Evolutionary conservation across 331 rosid genomes (phyloP).

Genomic region (Telfairia occidentalis): DNA sequence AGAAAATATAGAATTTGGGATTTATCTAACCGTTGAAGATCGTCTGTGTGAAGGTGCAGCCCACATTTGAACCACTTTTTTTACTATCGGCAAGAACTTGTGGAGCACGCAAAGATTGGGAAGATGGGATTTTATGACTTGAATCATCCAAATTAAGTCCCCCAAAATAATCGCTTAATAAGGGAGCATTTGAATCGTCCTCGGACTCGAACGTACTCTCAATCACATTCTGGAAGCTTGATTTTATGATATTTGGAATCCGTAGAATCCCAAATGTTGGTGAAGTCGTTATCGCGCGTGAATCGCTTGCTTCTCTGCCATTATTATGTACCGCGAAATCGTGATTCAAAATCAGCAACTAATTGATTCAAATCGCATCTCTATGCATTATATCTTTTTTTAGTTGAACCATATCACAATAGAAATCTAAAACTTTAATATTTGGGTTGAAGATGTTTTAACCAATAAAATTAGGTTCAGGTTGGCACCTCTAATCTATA

Average conservation of each 20-base stretch:
- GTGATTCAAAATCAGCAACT: neutral
- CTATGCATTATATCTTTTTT: no score
- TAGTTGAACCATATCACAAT: no score
- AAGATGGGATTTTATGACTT: conserved; percentile 13
- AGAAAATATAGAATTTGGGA: neutral
- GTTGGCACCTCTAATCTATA: no score
- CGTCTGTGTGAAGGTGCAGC: conserved; percentile 71
- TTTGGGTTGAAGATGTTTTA: no score
- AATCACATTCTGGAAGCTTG: conserved; percentile 31
- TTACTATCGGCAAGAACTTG: no score
- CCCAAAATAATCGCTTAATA: conserved; percentile 28
- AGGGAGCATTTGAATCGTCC: conserved; percentile 29
- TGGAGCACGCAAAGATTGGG: conserved; percentile 33
- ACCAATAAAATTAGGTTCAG: no score
- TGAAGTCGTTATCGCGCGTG: conserved; percentile 54
- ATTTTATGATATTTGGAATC: conserved; percentile 29
- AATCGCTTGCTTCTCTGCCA: conserved; percentile 67
- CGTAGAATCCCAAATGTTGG: conserved; percentile 34
- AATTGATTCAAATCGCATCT: no score
- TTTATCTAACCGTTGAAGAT: conserved; percentile 45
- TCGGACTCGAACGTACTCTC: conserved; percentile 18
- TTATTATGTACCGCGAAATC: neutral
- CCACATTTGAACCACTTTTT: no score
- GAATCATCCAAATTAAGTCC: conserved; percentile 10
- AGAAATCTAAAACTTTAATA: no score